These are phyloP conservation scores for Phanerochaete carnosa DNA, from an alignment of 768 basidiomycete genomes.

Conservation along the genomic window DNA sequence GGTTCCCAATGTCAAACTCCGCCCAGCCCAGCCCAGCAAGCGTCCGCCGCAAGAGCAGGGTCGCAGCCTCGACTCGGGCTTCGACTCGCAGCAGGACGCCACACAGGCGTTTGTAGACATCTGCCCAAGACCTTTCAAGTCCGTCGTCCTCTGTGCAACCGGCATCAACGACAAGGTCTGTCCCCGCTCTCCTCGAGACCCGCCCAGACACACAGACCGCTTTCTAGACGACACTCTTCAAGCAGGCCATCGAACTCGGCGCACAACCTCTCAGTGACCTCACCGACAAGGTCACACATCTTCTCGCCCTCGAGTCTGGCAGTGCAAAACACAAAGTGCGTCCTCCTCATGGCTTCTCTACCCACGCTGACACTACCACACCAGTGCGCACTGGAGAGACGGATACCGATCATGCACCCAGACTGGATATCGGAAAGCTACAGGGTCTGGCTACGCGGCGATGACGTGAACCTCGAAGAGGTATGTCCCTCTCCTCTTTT, in stretches of 20 bases:
- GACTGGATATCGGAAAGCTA: constrained; percentile 77
- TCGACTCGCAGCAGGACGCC: constrained; percentile 37
- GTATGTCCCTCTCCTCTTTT: constrained; percentile 34
- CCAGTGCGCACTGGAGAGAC: constrained; percentile 79
- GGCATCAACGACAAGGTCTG: constrained; percentile 77
- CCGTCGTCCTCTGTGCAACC: constrained; percentile 68
- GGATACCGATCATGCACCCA: constrained; percentile 75
- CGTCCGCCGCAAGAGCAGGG: constrained; percentile 43
- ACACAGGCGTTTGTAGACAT: constrained; percentile 18
- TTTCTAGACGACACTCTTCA: constrained; percentile 62
- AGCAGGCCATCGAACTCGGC: constrained; percentile 78
- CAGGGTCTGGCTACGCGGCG: constrained; percentile 73
- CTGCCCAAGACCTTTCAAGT: constrained; percentile 65
- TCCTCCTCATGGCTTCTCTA: not conserved
- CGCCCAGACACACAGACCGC: not conserved
- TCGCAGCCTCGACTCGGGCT: constrained; percentile 40
- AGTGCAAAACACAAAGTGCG: constrained; percentile 80
- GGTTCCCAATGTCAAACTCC: constrained; percentile 83
- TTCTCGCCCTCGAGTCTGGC: constrained; percentile 77
- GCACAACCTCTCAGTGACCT: constrained; percentile 67
- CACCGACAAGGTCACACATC: constrained; percentile 85
- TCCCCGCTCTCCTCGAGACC: not conserved
- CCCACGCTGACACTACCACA: not conserved
- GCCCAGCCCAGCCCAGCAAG: constrained; percentile 47
- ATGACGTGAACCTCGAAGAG: constrained; percentile 66